Evolutionary conservation across 306 rosid species (phyloP), one percentile per base, ranked within the genome.

Genomic region (Neltuma alba): DNA sequence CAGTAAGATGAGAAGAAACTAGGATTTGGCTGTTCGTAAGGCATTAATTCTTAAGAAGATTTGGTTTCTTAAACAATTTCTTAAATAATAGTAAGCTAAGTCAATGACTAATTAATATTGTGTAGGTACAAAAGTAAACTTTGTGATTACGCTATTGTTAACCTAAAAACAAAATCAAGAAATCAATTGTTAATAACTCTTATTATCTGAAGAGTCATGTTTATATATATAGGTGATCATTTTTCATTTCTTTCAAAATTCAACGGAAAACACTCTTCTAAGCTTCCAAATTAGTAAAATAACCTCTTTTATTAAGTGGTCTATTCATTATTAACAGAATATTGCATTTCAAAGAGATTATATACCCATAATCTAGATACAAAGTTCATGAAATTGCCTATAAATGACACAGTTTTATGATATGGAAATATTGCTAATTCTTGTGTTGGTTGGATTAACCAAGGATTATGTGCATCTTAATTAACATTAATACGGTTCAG

Each of bases 401-500:
- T 55, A 52, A 7, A 52, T 52, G 12, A 20, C 2, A 16, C 2
- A 7, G 61, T 21, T 76, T 40, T 16, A 38, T 63, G 67, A 31
- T 15, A 30, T 8, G 38, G 15, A 20, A 52, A 52, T 52, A 64
- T 36, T 64, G 30, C 2, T 1, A 1, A 65, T 62, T 6, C 12
- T 64, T 16, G 2, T 54, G 28, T 54, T 21, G 1, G n/a, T 91
- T 87, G 93, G 85, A 48, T 76, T 70, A 47, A 84, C 61, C 78
- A 77, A 82, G 77, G 84, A 89, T 87, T 64, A 60, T 72, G 88
- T 83, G 41, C 82, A 16, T 87, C 64, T 79, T 58, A 61, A 61
- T 77, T 58, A 27, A 78, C 77, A 58, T 31, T 50, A 52, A 79
- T 75, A 85, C 83, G 85, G 91, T 89, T 81, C 89, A 81, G 2